Base-by-base conservation (phyloP, 495 filamentous ascomycete species). In the Pseudomonodictys pantanalensis region DNA sequence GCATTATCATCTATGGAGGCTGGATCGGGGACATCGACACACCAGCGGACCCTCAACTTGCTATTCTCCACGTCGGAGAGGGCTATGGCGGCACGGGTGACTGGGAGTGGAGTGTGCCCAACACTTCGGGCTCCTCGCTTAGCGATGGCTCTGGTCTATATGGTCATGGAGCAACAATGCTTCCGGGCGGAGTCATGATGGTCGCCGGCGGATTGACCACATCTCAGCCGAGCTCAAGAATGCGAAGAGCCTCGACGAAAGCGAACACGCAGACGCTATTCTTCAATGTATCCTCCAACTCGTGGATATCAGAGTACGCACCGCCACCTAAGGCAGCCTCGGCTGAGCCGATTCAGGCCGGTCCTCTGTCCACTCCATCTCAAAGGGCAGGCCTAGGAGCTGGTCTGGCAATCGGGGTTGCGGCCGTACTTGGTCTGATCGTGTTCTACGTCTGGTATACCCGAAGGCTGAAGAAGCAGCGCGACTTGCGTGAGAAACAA, bases 141-240 rank as follows among this genome's bases (percentile, higher is more conserved):
- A 57, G 70, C 1, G 72, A 77, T 48, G 81, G 79, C 6, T 65
- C 76, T 2, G 91, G 90, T 0, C 74, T 95, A 2, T 95, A 88
- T 68, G 92, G 92, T 3, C 92, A 97, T 70, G 92, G 87, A 2
- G 89, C 90, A 3, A 81, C 77, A 4, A 82, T 96, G 78, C 79
- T 97, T 15, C 86, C 89, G 18, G 92, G 91, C 1, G 88, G 86
- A 60, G 81, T 96, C 0, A 90, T 97, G 88, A 89, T 97, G 87
- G 75, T 95, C 25, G 79, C 85, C 42, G 92, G 92, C 15, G 92
- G 92, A 1, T 91, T 88, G 60, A 75, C 67, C 9, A 95, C 96
- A 53, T 72, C 82, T 7, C 65, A 74, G 17, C 67, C 74, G 75
- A 71, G 72, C 71, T 61, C 64, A 56, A 55, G 67, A 56, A 58